These are phyloP conservation scores for Hysterangium stoloniferum DNA, from an alignment of 768 basidiomycete species.

Conservation along the genomic window DNA sequence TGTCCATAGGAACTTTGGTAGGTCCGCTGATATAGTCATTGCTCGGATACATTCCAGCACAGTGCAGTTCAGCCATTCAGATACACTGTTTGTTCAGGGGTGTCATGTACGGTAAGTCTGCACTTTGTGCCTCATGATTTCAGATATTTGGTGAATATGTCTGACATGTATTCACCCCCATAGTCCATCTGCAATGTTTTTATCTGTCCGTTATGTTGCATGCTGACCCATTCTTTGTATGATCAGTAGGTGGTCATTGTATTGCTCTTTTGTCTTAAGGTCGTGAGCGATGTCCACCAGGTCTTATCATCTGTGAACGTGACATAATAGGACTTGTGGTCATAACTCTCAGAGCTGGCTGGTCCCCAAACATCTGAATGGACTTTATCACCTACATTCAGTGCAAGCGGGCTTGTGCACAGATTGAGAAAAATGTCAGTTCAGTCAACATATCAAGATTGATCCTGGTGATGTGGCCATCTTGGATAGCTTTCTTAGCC, in stretches of 20 bases:
- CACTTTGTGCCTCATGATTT: neutral
- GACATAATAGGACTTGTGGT: slow-evolving; percentile 17
- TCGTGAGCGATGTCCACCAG: slow-evolving; percentile 17
- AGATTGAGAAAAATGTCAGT: no score
- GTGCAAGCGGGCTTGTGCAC: no score
- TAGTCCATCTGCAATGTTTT: slow-evolving; percentile 33
- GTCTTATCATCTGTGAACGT: slow-evolving; percentile 25
- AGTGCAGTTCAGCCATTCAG: no score
- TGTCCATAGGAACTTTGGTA: no score
- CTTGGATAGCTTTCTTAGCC: neutral
- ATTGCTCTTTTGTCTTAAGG: slow-evolving; percentile 27
- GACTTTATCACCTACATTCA: no score
- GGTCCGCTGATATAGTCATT: no score
- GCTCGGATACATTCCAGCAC: no score
- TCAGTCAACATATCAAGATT: no score
- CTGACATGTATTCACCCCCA: slow-evolving; percentile 36
- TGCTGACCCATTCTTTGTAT: slow-evolving; percentile 27
- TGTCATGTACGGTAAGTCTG: neutral
- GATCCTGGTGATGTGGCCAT: slow-evolving; percentile 18
- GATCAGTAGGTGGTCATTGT: slow-evolving; percentile 24
- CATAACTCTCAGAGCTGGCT: slow-evolving; percentile 22
- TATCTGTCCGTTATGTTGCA: slow-evolving; percentile 22
- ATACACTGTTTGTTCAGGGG: no score
- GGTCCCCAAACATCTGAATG: slow-evolving; percentile 42
- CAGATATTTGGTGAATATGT: slow-evolving; percentile 4